Conservation (phyloP, 768 basidiomycete species). For the Polyporus arcularius region DNA sequence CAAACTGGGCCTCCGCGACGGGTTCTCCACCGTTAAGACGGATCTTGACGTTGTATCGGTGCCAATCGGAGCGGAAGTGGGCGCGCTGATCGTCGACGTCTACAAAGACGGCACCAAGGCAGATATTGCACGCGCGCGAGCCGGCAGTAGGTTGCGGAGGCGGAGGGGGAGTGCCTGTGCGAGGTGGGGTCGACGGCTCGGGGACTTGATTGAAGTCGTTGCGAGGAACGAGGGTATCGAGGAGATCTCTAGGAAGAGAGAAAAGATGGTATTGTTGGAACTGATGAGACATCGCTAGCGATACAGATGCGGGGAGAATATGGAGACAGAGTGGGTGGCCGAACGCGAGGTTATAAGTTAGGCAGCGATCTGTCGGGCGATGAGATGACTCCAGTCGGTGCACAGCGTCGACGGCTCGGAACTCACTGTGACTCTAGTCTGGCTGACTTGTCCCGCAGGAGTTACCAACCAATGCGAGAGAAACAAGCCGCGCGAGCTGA, state of each 20-base stretch:
- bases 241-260: conserved; percentile 66
- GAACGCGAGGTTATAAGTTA: conserved; percentile 1
- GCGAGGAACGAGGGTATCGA: conserved; percentile 72
- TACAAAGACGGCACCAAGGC: conserved; percentile 65
- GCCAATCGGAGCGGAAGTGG: conserved; percentile 96
- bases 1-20: conserved; percentile 72
- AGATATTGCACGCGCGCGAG: conserved; percentile 68
- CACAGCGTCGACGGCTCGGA: conserved; percentile 14
- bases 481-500: no score
- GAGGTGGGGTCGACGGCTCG: conserved; percentile 32
- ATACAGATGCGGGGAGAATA: conserved; percentile 5
- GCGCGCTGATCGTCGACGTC: conserved; percentile 80
- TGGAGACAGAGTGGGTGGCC: background rate
- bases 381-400: conserved; percentile 13
- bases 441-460: background rate
- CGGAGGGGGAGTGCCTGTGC: conserved; percentile 29
- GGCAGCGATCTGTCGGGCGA: background rate
- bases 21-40: conserved; percentile 63
- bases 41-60: conserved; percentile 94
- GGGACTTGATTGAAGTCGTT: conserved; percentile 48
- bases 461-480: background rate
- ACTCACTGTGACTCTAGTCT: conserved; percentile 11
- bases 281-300: conserved; percentile 20
- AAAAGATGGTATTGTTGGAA: conserved; percentile 58
- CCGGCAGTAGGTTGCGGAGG: conserved; percentile 37